Base-by-base conservation (phyloP, 805 yeast species). In the Suhomyces emberorum region DNA sequence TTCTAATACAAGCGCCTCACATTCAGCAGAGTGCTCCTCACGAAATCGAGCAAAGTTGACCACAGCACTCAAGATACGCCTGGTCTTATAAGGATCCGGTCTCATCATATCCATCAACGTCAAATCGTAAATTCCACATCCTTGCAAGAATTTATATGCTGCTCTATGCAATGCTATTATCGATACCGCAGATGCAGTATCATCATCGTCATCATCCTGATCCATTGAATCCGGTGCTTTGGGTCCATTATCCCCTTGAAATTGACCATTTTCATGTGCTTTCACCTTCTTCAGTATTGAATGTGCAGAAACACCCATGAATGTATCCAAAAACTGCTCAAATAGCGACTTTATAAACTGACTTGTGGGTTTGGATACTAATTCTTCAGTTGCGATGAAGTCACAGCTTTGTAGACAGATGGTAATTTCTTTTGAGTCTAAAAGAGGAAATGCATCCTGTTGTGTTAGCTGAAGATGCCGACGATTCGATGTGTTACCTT, bases 11-110 rank as follows among this genome's bases (percentile, higher is more conserved):
- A 83, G 63, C 17, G 74, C 75, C 42, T 81, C 87, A 51, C 84
- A 80, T 46, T 83, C 88, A 16, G 68, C 71, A 55, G 81, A 74
- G 41, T 84, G 79, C 45, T 81, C 87, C 48, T 86, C 95, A 46
- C 95, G 72, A 51, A 84, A 88, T 38, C 91, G 65, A 1, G 95
- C 95, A 67, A 77, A 88, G 55, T 88, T 88, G 15, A 88, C 83
- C 33, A 88, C 79, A 1, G 93, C 93, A 54, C 95, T 86, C 18
- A 88, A 58, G 15, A 87, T 69, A 31, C 91, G 64, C 43, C 79
- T 65, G 1, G 77, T 69, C 39, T 95, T 66, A 25, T 56, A 59
- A 0, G 84, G 66, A n/a, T 88, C 95, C 0, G 96, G 96, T 46
- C 78, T 79, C 40, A 76, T 68, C 20, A 88, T 64, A 61, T 88